phyloP scores from a whole-genome alignment of 2,329 filamentous ascomycete species.

The Plenodomus tracheiphilus region DNA sequence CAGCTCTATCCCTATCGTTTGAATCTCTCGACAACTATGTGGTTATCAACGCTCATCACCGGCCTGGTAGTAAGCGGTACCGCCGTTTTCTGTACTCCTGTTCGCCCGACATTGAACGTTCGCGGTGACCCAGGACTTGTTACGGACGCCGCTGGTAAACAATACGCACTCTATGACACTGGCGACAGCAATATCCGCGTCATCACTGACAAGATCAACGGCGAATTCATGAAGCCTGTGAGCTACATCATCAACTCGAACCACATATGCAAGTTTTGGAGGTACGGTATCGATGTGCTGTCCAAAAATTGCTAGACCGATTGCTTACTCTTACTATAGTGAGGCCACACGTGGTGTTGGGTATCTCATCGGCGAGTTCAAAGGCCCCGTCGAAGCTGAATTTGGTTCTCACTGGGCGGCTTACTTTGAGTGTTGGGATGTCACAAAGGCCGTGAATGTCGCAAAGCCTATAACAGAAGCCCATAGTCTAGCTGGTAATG shows the following conservation, averaged over 20 bases:
- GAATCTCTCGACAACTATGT: no score
- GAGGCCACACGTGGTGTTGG: slow-evolving; percentile 4
- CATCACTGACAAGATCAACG: slow-evolving; percentile 5
- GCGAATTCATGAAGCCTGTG: slow-evolving; percentile 4
- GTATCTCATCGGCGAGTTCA: slow-evolving; percentile 7
- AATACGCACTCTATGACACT: slow-evolving; percentile 7
- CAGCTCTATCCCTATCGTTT: no score
- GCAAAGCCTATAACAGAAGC: background rate
- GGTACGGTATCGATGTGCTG: background rate
- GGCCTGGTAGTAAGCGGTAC: background rate
- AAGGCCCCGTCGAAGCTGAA: slow-evolving; percentile 2
- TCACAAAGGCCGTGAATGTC: background rate
- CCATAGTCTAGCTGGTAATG: background rate
- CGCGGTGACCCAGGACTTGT: background rate
- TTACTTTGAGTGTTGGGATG: slow-evolving; percentile 9
- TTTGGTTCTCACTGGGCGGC: slow-evolving; percentile 9
- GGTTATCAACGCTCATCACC: background rate
- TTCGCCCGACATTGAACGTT: background rate
- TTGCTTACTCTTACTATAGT: background rate
- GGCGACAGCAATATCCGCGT: background rate
- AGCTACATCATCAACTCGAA: slow-evolving; percentile 4
- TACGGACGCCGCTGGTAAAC: background rate
- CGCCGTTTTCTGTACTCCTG: background rate
- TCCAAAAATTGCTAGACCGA: background rate
- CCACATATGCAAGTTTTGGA: slow-evolving; percentile 10